A percentile compares a stretch with the other conserved stretches of the same genome.
Evolutionary conservation across 169 alveolate species (phyloP).

Genomic region (Plasmodium yoelii): DNA sequence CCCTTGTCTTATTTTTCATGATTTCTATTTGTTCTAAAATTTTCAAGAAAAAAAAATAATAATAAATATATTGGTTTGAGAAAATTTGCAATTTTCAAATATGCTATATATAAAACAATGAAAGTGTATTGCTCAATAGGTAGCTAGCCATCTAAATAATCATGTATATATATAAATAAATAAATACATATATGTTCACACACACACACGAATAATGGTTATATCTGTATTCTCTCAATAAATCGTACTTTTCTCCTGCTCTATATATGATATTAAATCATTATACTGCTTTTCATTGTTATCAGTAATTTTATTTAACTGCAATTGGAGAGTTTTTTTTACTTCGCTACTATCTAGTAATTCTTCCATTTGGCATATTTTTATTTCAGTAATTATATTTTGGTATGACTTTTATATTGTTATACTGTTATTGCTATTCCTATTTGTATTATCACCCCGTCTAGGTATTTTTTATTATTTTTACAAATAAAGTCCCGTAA

Average conservation of each 20-base stretch:
- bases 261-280: conserved; percentile 59
- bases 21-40: conserved; percentile 68
- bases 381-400: neutral
- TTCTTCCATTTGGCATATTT: conserved; percentile 26
- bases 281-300: conserved; percentile 67
- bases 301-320: conserved; percentile 41
- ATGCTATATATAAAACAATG: too few species aligned
- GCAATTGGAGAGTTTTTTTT: conserved; percentile 51
- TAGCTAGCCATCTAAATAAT: too few species aligned
- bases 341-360: conserved; percentile 30
- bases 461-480: too few species aligned
- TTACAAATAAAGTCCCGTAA: too few species aligned
- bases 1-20: conserved; percentile 51
- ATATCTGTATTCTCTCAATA: neutral
- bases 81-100: too few species aligned
- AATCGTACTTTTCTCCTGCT: conserved; percentile 68
- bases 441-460: too few species aligned
- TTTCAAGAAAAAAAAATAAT: neutral
- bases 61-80: neutral
- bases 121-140: too few species aligned
- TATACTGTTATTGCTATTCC: neutral
- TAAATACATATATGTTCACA: too few species aligned
- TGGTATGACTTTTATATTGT: neutral
- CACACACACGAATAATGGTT: too few species aligned
- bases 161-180: too few species aligned